Evolutionary conservation across 1,139 yeast species (phyloP).

Genomic region (Saccharomyces hybrid): DNA sequence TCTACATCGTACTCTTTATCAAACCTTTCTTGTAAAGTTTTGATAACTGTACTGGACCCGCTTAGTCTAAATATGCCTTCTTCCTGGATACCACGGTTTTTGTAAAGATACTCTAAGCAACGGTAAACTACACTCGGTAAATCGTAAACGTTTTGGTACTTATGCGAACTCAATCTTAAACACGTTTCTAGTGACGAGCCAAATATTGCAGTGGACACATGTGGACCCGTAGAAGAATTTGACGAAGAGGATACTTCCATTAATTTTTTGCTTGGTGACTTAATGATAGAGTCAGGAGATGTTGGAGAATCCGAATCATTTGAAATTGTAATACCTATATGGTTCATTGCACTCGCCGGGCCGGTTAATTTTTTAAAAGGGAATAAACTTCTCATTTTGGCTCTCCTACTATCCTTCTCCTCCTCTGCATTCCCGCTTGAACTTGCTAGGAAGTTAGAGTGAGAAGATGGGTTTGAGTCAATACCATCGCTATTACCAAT

Average conservation of each 20-base stretch:
- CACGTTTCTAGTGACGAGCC: constrained; percentile 58
- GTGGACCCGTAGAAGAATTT: constrained; percentile 5
- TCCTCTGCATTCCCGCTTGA: constrained; percentile 14
- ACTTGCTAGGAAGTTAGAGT: background rate
- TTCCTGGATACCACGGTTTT: constrained; percentile 66
- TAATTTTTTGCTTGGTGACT: constrained; percentile 5
- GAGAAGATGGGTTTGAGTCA: constrained; percentile 15
- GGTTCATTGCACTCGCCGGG: constrained; percentile 2
- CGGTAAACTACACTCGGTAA: constrained; percentile 76
- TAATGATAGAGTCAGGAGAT: background rate
- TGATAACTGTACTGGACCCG: constrained; percentile 78
- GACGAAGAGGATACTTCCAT: constrained; percentile 7
- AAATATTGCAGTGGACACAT: constrained; percentile 37
- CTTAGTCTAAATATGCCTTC: constrained; percentile 89
- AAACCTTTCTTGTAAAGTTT: constrained; percentile 63
- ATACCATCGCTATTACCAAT: constrained; percentile 6
- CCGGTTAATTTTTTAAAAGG: constrained; percentile 42
- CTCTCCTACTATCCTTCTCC: constrained; percentile 37
- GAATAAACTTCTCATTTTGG: constrained; percentile 51
- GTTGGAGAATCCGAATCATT: background rate
- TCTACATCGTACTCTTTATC: constrained; percentile 61
- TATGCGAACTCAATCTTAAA: constrained; percentile 42
- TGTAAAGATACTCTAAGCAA: constrained; percentile 62
- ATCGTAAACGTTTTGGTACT: constrained; percentile 35
- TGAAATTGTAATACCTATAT: background rate